Percentiles rank a stretch among this genome's conserved stretches.
These are phyloP conservation scores for Chalciporus chontae DNA, from an alignment of 768 basidiomycete species.

Conservation along the genomic window DNA sequence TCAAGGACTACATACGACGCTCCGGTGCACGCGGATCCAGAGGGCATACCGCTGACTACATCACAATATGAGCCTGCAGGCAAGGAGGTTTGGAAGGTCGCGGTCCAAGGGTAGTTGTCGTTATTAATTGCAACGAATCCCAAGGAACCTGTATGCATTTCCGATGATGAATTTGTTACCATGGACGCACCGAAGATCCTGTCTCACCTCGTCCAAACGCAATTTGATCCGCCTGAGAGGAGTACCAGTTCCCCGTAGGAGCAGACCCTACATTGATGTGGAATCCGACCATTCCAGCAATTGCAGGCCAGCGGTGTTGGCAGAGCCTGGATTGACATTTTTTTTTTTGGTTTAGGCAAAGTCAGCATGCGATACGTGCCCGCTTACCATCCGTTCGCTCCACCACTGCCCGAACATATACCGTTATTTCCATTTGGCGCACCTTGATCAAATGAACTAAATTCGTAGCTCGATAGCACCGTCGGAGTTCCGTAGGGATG, in stretches of 20 bases:
- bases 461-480: constrained; percentile 20
- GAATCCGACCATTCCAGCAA: constrained; percentile 61
- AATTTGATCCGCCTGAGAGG: constrained; percentile 55
- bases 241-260: constrained; percentile 53
- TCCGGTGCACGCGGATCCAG: constrained; percentile 44
- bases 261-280: constrained; percentile 47
- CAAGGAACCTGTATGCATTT: constrained; percentile 36
- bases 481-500: constrained; percentile 63
- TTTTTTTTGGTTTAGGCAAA: constrained; percentile 25
- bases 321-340: constrained; percentile 38
- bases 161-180: background rate
- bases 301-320: constrained; percentile 58
- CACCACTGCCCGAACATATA: constrained; percentile 48
- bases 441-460: background rate
- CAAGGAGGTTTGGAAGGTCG: constrained; percentile 55
- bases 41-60: constrained; percentile 47
- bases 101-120: constrained; percentile 49
- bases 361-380: background rate
- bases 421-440: constrained; percentile 29
- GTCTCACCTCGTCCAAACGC: constrained; percentile 60
- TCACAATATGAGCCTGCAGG: constrained; percentile 63
- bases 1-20: constrained; percentile 36
- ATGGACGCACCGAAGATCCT: background rate
- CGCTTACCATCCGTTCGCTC: constrained; percentile 43
- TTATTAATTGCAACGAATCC: constrained; percentile 73